Percentiles rank a stretch among this genome's conserved stretches.
These are phyloP conservation scores for Yamadazyma kitorensis DNA, from an alignment of 805 yeast species.

Conservation along the genomic window DNA sequence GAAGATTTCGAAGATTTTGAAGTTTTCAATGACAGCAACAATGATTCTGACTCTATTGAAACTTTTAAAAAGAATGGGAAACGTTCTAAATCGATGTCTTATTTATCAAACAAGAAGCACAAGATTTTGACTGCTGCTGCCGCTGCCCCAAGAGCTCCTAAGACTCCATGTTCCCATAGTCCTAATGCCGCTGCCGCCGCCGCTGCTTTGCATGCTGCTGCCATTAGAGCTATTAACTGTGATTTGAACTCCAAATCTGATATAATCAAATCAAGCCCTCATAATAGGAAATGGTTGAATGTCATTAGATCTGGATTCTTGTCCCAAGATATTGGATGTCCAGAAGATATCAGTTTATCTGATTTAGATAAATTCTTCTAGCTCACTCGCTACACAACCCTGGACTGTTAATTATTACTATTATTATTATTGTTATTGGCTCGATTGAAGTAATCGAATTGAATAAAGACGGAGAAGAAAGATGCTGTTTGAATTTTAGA, in stretches of 20 bases:
- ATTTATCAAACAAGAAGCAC: conserved; percentile 50
- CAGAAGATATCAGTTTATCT: conserved; percentile 73
- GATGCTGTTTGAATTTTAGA: no score
- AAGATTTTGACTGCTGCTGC: conserved; percentile 70
- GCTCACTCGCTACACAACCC: neutral
- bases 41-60: conserved; percentile 34
- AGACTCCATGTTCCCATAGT: conserved; percentile 52
- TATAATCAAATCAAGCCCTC: conserved; percentile 11
- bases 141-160: conserved; percentile 78
- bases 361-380: conserved; percentile 48
- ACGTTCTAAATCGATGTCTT: conserved; percentile 66
- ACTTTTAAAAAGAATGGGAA: conserved; percentile 46
- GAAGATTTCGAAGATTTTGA: conserved; percentile 48
- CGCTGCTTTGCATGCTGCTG: conserved; percentile 70
- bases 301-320: conserved; percentile 75
- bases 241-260: conserved; percentile 22
- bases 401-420: no score
- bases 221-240: conserved; percentile 47
- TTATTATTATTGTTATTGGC: no score
- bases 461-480: no score
- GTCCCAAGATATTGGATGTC: conserved; percentile 73
- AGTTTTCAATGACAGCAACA: conserved; percentile 38
- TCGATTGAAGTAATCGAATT: no score
- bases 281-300: conserved; percentile 63
- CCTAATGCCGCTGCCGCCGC: conserved; percentile 72